Percentiles rank a stretch among this genome's conserved stretches.
phyloP scores from a whole-genome alignment of 805 yeast species.

The Clavispora fructus region DNA sequence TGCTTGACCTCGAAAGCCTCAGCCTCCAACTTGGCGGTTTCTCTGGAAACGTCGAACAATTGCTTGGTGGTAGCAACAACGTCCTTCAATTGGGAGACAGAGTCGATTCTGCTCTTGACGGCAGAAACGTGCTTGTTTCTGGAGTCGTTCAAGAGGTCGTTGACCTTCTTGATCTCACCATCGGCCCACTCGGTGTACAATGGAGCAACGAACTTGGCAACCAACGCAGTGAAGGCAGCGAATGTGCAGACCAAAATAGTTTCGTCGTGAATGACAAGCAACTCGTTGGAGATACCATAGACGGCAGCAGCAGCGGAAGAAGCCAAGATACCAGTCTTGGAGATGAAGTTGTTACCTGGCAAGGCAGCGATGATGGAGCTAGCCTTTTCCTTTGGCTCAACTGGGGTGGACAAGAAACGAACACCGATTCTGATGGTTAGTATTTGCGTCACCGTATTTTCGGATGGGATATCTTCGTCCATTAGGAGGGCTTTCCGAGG shows the following conservation, averaged over 20 bases:
- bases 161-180: constrained; percentile 75
- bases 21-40: constrained; percentile 94
- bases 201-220: constrained; percentile 89
- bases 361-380: constrained; percentile 81
- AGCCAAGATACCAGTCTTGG: constrained; percentile 94
- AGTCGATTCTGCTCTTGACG: constrained; percentile 84
- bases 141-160: constrained; percentile 77
- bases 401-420: constrained; percentile 63
- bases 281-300: constrained; percentile 90
- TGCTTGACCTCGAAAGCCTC: constrained; percentile 91
- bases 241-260: constrained; percentile 79
- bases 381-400: constrained; percentile 90
- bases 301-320: constrained; percentile 92
- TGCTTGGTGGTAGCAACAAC: constrained; percentile 89
- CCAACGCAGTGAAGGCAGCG: constrained; percentile 65
- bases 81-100: constrained; percentile 84
- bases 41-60: constrained; percentile 90
- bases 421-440: constrained; percentile 49
- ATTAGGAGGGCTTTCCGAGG: no score
- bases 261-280: constrained; percentile 92
- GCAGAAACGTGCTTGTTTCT: constrained; percentile 89
- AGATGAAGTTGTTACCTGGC: constrained; percentile 82
- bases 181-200: constrained; percentile 92
- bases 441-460: constrained; percentile 7
- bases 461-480: background rate